Evolutionary conservation across 345 rosid genomes (phyloP).

Genomic region (Durio zibethinus): DNA sequence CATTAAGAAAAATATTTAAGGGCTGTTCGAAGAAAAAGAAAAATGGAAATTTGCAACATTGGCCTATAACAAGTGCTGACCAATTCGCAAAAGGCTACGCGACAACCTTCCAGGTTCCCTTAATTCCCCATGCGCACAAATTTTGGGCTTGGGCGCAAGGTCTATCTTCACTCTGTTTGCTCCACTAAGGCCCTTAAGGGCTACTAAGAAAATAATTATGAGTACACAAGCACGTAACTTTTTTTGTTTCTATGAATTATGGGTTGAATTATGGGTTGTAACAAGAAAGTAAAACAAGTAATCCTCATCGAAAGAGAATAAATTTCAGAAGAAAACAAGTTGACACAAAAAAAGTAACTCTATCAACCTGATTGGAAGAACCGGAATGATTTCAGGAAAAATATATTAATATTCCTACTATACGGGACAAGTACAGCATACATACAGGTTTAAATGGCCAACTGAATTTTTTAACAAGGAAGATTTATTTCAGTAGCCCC

Average conservation of each 20-base stretch:
- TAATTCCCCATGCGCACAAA: neutral
- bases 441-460: neutral
- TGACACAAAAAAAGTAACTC: neutral
- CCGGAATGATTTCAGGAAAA: neutral
- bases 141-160: neutral
- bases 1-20: neutral
- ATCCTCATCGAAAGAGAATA: neutral
- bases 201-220: neutral
- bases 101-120: neutral
- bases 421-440: neutral
- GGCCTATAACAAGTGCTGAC: no score
- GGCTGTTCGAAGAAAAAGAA: neutral
- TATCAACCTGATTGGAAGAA: neutral
- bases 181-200: neutral
- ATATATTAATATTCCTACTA: no score
- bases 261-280: no score
- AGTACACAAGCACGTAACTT: neutral
- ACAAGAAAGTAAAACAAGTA: neutral
- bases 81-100: neutral
- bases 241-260: no score
- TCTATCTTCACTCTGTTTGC: neutral
- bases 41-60: neutral
- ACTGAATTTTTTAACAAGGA: neutral
- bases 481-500: neutral
- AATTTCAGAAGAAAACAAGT: neutral